These are phyloP conservation scores for Vachellia pachyceras DNA, from an alignment of 306 rosid genomes.

Conservation along the genomic window DNA sequence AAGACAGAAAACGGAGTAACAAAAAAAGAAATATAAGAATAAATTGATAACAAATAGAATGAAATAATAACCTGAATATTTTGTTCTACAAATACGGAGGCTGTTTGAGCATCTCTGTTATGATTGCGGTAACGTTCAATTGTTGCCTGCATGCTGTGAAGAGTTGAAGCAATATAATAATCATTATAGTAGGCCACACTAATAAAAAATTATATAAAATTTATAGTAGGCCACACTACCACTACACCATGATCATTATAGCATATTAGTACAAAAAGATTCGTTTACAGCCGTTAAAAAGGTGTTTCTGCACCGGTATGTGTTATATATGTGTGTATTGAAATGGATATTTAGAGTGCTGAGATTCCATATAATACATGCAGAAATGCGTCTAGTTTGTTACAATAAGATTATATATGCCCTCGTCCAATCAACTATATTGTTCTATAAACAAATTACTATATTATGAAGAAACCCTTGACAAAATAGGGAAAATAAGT, in stretches of 20 bases:
- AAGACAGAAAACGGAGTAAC: neutral
- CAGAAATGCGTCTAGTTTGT: neutral
- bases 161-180: neutral
- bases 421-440: neutral
- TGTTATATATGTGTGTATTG: no score
- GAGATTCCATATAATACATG: neutral
- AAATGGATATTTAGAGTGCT: no score
- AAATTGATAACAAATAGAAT: neutral
- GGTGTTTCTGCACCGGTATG: no score
- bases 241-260: neutral
- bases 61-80: slow-evolving; percentile 49
- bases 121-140: slow-evolving; percentile 58
- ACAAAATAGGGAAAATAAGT: neutral
- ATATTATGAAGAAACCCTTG: neutral
- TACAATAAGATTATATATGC: neutral
- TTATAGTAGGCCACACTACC: no score
- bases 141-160: slow-evolving; percentile 22
- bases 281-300: no score
- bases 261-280: no score
- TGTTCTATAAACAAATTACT: neutral
- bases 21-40: neutral
- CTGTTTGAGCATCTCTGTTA: slow-evolving; percentile 40
- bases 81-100: slow-evolving; percentile 39
- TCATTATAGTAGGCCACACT: neutral
- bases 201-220: no score